phyloP scores from a whole-genome alignment of 768 basidiomycete species.

The Amanita rimosa region DNA sequence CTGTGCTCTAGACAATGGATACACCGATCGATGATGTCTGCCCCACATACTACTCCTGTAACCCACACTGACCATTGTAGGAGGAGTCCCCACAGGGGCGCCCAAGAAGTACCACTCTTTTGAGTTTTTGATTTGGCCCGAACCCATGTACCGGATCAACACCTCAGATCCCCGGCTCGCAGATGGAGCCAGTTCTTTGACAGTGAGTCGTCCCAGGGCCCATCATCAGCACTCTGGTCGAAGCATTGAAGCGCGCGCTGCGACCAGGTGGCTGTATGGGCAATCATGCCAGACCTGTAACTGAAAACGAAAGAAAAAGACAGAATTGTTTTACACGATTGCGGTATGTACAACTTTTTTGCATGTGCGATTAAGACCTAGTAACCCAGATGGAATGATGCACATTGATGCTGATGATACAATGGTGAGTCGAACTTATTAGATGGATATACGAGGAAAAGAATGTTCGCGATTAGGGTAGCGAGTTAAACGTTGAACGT shows the following conservation, averaged over 20 bases:
- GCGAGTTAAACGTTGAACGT: no score
- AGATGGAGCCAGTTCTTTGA: background rate
- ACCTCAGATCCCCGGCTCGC: background rate
- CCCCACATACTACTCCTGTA: conserved; percentile 75
- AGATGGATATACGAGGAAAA: background rate
- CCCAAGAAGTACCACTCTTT: conserved; percentile 6
- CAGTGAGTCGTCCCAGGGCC: conserved; percentile 1
- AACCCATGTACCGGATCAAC: conserved; percentile 4
- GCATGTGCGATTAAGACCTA: conserved; percentile 3
- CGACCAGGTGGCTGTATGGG: conserved; percentile 1
- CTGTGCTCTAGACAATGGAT: background rate
- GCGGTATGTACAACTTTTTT: conserved; percentile 2
- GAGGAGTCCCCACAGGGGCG: conserved; percentile 76
- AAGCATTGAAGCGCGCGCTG: conserved; percentile 1
- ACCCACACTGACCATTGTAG: conserved; percentile 61
- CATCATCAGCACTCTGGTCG: background rate
- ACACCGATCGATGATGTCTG: conserved; percentile 33
- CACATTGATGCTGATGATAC: background rate
- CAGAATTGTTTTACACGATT: conserved; percentile 1
- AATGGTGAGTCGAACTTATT: background rate
- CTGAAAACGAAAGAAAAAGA: background rate
- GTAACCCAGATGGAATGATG: background rate
- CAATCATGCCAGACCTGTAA: background rate
- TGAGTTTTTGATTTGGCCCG: conserved; percentile 1
- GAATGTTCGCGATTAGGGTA: background rate